phyloP scores from a whole-genome alignment of 176 grass and related monocot genomes.

The Aegilops speltoides region DNA sequence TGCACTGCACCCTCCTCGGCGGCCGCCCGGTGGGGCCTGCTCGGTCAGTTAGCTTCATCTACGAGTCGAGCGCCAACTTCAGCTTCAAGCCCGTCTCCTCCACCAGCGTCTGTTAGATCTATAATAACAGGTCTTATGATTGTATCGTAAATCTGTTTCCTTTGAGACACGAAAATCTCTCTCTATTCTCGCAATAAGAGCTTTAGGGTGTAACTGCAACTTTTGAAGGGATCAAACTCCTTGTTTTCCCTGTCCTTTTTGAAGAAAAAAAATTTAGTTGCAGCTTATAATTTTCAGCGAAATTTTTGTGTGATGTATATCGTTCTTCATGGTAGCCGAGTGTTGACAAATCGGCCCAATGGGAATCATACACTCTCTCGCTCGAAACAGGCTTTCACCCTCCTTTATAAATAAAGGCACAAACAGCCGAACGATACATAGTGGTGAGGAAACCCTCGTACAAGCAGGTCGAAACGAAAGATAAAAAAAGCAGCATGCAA shows the following conservation, averaged over 20 bases:
- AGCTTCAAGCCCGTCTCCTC: conserved; percentile 11
- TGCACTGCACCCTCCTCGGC: neutral
- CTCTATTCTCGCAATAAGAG: neutral
- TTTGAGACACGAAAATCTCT: neutral
- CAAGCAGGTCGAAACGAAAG: too few relatives aligned
- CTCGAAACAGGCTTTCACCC: too few relatives aligned
- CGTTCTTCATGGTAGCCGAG: neutral
- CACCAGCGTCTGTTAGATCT: conserved; percentile 3
- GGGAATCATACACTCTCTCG: neutral
- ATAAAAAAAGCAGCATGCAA: too few relatives aligned
- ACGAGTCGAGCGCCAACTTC: neutral
- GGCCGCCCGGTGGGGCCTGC: neutral
- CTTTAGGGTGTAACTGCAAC: neutral
- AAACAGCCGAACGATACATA: too few relatives aligned
- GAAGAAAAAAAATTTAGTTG: neutral
- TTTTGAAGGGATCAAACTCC: neutral
- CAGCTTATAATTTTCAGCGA: neutral
- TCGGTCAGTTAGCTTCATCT: neutral
- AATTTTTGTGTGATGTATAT: neutral
- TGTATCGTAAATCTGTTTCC: neutral
- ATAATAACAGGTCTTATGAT: too few relatives aligned
- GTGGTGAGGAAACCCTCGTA: too few relatives aligned
- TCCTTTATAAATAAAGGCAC: too few relatives aligned
- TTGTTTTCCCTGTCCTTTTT: neutral
- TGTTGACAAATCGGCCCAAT: neutral